Conservation (phyloP, 495 filamentous ascomycete species). For the Clohesyomyces aquaticus region DNA sequence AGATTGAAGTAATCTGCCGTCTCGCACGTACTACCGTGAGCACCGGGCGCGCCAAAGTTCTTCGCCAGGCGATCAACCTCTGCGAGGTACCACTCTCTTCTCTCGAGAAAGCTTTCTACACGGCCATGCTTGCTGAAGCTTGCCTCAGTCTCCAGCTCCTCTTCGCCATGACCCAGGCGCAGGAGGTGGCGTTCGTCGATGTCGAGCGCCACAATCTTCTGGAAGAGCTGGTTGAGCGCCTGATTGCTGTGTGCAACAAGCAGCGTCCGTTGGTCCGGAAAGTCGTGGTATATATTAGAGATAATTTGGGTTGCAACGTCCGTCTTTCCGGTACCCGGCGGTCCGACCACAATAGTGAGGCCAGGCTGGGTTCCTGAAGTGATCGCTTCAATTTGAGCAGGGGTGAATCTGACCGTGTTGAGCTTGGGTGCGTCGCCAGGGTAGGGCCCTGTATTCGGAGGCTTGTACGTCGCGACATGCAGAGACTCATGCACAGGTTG, state of each 20-base stretch:
- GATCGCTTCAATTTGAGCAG: constrained; percentile 89
- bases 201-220: constrained; percentile 91
- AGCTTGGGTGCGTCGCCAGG: constrained; percentile 82
- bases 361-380: constrained; percentile 92
- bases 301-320: constrained; percentile 99
- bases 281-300: constrained; percentile 98
- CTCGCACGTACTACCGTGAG: constrained; percentile 93
- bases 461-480: constrained; percentile 88
- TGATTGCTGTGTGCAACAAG: constrained; percentile 98
- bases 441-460: constrained; percentile 89
- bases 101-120: constrained; percentile 94
- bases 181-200: constrained; percentile 96
- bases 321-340: constrained; percentile 96
- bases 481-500: constrained; percentile 65
- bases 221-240: constrained; percentile 97
- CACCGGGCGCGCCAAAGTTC: constrained; percentile 82
- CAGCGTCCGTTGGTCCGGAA: constrained; percentile 86
- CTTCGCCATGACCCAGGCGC: constrained; percentile 91
- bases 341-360: constrained; percentile 91
- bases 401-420: constrained; percentile 86
- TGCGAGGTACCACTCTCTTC: constrained; percentile 72
- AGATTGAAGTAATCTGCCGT: constrained; percentile 95
- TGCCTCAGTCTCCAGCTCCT: constrained; percentile 82
- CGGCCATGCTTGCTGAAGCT: constrained; percentile 94
- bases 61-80: constrained; percentile 87